Evolutionary conservation across 345 rosid genomes (phyloP).

Genomic region (Moricandia moricandioides): DNA sequence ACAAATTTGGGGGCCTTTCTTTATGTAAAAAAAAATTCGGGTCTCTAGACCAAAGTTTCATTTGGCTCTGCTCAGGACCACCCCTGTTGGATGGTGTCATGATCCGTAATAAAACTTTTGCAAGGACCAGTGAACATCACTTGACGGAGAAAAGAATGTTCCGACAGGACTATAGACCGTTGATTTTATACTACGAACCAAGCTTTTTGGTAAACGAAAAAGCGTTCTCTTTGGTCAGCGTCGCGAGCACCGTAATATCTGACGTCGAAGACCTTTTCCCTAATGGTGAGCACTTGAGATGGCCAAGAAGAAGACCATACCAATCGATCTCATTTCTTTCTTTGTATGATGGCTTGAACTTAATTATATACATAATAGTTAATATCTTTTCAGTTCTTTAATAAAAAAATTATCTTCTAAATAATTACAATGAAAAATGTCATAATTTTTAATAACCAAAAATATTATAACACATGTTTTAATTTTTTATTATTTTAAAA

Average conservation of each 20-base stretch:
- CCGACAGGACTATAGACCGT: slow-evolving; percentile 27
- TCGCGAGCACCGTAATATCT: slow-evolving; percentile 31
- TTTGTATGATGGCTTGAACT: too few relatives aligned
- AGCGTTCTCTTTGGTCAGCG: slow-evolving; percentile 12
- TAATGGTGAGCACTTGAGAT: background rate
- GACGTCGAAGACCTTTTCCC: slow-evolving; percentile 24
- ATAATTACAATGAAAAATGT: too few relatives aligned
- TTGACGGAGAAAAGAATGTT: slow-evolving; percentile 30
- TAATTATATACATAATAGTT: too few relatives aligned
- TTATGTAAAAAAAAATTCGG: too few relatives aligned
- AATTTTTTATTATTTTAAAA: background rate
- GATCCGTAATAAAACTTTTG: slow-evolving; percentile 6
- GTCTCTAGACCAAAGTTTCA: too few relatives aligned
- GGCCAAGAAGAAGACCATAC: slow-evolving; percentile 4
- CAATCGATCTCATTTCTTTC: background rate
- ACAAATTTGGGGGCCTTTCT: too few relatives aligned
- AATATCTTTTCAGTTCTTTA: too few relatives aligned
- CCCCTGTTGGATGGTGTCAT: too few relatives aligned
- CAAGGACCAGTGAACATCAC: slow-evolving; percentile 29
- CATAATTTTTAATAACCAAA: too few relatives aligned
- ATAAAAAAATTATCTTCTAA: too few relatives aligned
- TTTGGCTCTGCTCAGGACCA: too few relatives aligned
- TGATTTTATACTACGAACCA: slow-evolving; percentile 16
- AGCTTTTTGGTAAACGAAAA: slow-evolving; percentile 22
- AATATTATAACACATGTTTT: background rate